phyloP scores from a whole-genome alignment of 2,329 filamentous ascomycete genomes.

The Uncinocarpus reesii region DNA sequence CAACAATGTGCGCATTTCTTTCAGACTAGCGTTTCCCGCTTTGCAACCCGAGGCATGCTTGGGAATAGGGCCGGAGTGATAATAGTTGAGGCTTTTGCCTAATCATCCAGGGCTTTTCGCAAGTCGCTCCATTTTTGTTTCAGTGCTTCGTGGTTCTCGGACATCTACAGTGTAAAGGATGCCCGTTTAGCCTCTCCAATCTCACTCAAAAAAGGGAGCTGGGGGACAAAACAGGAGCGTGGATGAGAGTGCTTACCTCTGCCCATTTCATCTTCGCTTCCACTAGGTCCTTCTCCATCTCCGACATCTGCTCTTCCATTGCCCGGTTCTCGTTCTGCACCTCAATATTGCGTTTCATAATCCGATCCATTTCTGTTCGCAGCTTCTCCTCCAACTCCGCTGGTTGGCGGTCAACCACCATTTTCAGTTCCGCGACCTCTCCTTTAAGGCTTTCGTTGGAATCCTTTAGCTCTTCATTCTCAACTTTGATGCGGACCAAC shows the following conservation, averaged over 20 bases:
- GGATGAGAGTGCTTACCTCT: slow-evolving; percentile 55
- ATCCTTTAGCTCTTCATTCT: slow-evolving; percentile 81
- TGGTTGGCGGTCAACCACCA: slow-evolving; percentile 81
- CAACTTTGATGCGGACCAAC: slow-evolving; percentile 80
- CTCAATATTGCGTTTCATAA: slow-evolving; percentile 85
- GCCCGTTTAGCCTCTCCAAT: background rate
- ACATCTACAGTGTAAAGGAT: slow-evolving; percentile 45
- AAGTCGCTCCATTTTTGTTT: slow-evolving; percentile 69
- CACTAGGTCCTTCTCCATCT: slow-evolving; percentile 87
- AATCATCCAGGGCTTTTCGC: slow-evolving; percentile 42
- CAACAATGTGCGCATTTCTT: no score
- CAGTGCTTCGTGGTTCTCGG: slow-evolving; percentile 57
- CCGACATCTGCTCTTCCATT: slow-evolving; percentile 78
- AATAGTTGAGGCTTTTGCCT: background rate
- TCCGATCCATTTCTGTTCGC: slow-evolving; percentile 73
- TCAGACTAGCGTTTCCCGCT: no score
- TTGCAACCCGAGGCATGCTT: background rate
- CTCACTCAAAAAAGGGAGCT: background rate
- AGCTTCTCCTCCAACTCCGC: slow-evolving; percentile 74
- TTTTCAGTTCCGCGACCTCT: slow-evolving; percentile 74
- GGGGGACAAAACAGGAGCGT: background rate
- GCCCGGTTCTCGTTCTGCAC: slow-evolving; percentile 87
- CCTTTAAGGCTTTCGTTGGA: slow-evolving; percentile 78
- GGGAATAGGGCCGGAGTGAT: background rate
- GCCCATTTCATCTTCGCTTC: slow-evolving; percentile 91